phyloP scores from a whole-genome alignment of 1,284 basidiomycete species.

The Ganoderma sinense region DNA sequence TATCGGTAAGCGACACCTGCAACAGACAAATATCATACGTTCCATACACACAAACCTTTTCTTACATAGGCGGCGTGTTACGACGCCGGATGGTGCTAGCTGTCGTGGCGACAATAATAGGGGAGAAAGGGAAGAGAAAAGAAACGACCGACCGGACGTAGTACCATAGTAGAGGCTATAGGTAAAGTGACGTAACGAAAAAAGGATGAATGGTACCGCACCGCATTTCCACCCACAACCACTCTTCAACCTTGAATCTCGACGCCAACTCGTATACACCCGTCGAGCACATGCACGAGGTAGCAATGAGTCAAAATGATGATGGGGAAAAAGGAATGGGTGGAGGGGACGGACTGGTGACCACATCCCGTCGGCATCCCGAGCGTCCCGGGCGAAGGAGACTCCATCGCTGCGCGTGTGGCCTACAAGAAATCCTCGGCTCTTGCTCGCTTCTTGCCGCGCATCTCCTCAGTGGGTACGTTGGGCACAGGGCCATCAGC shows the following conservation, averaged over 20 bases:
- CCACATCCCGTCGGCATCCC: slow-evolving; percentile 25
- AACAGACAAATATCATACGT: slow-evolving; percentile 3
- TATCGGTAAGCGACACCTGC: slow-evolving; percentile 1
- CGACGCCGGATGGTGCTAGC: background rate
- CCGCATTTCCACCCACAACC: slow-evolving; percentile 25
- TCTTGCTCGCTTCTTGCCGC: slow-evolving; percentile 80
- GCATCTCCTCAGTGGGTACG: slow-evolving; percentile 58
- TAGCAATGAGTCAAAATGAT: slow-evolving; percentile 28
- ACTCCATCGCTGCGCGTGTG: background rate
- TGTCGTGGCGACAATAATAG: slow-evolving; percentile 7
- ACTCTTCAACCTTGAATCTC: background rate
- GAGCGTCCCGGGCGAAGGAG: slow-evolving; percentile 5
- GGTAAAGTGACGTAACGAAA: slow-evolving; percentile 20
- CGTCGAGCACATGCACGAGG: slow-evolving; percentile 21
- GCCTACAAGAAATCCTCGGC: slow-evolving; percentile 78
- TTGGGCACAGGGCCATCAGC: slow-evolving; percentile 35
- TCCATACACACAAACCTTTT: slow-evolving; percentile 8
- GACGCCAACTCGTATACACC: background rate
- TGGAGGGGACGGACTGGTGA: slow-evolving; percentile 47
- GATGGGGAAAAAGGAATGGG: slow-evolving; percentile 24
- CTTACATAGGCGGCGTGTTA: background rate
- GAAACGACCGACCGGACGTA: slow-evolving; percentile 40
- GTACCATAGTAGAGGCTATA: slow-evolving; percentile 28
- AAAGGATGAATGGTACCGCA: slow-evolving; percentile 30
- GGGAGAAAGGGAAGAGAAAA: slow-evolving; percentile 12